A percentile compares a stretch with the other conserved stretches of the same genome.
Evolutionary conservation across 177 flowering plant species (phyloP).

Genomic region (Vitis hybrid): DNA sequence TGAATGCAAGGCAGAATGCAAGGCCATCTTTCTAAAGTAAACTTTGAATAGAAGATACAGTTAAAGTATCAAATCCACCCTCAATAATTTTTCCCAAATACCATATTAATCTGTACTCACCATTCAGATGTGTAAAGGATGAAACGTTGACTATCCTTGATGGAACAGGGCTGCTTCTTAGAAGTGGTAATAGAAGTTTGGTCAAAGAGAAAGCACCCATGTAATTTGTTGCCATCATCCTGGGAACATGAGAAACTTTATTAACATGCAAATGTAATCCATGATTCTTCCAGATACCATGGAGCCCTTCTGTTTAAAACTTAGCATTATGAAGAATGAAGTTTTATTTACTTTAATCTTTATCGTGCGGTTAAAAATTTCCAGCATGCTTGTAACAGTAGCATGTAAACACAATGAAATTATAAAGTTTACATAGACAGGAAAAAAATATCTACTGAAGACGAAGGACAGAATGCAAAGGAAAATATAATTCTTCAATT

Average conservation of each 20-base stretch:
- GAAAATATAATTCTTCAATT: too few species aligned
- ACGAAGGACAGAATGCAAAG: background rate
- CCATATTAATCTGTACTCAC: slow-evolving; percentile 34
- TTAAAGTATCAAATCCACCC: background rate
- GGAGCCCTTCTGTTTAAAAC: background rate
- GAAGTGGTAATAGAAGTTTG: slow-evolving; percentile 74
- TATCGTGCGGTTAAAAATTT: background rate
- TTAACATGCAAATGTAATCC: background rate
- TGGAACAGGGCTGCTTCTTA: slow-evolving; percentile 65
- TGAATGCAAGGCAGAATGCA: too few species aligned
- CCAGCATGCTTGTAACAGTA: background rate
- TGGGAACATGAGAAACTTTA: slow-evolving; percentile 26
- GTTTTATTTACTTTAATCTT: background rate
- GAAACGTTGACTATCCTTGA: slow-evolving; percentile 86
- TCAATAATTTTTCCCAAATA: background rate
- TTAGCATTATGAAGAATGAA: background rate
- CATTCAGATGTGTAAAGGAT: slow-evolving; percentile 86
- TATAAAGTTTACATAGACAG: background rate
- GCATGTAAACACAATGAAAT: background rate
- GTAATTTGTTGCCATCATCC: slow-evolving; percentile 91
- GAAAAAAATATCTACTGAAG: background rate
- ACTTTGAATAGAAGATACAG: background rate
- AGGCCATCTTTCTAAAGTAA: background rate
- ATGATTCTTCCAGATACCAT: background rate
- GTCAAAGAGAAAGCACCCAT: slow-evolving; percentile 84